Base-by-base conservation (phyloP, 2,329 filamentous ascomycete genomes). In the Aspergillus tamarii region DNA sequence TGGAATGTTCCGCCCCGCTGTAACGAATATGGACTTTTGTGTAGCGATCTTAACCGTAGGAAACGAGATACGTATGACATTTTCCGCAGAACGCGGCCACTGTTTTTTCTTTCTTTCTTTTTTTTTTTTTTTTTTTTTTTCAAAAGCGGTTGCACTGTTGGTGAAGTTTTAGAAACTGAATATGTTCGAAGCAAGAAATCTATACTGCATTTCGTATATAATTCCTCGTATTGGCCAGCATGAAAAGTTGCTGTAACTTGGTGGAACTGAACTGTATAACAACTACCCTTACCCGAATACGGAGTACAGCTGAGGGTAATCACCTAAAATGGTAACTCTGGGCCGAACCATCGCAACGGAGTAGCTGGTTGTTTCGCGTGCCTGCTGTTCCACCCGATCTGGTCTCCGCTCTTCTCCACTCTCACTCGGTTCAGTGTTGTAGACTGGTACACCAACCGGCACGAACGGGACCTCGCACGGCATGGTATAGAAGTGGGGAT, bases 331-430 rank as follows among this genome's bases (percentile, higher is more conserved):
- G 39, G 39, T 36, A 41, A n/a, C 39, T 19, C 19, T 41, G 39
- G 19, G 16, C 39, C 21, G 14, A 34, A 16, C 9, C 23, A 16
- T 28, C n/a, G 23, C 14, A 53, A 34, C 8, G 11, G 50, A 53
- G 50, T 34, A n/a, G n/a, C 16, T 28, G n/a, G 26, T 32, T 34
- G 19, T 19, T 30, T 53, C 30, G 14, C 12, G 11, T 26, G 50
- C 26, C 19, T 54, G n/a, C 30, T 54, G 52, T 54, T 21, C 26
- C 52, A 32, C 30, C 3, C 52, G 52, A 54, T 34, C 32, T n/a
- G 30, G 52, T 54, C 30, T 54, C 52, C 52, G 52, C 52, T 54
- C 16, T 54, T 54, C 52, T 54, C 52, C 52, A 54, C 39, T n/a
- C 52, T 26, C 19, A 14, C 28, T 36, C 52, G 52, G 52, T 36